Base-by-base conservation (phyloP, 2,329 filamentous ascomycete species). In the Pseudogymnoascus sp. region DNA sequence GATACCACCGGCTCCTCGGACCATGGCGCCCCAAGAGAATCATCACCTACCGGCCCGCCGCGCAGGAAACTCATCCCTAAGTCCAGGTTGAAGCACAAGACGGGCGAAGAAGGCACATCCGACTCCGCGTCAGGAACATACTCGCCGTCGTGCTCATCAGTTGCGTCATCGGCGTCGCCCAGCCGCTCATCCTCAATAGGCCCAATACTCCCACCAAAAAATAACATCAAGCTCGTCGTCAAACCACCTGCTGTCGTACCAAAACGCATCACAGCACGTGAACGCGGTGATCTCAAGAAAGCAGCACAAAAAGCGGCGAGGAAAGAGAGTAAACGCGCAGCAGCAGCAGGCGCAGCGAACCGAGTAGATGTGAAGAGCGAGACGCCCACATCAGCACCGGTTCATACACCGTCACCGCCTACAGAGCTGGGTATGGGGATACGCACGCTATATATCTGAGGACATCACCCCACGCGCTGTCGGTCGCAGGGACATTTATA, bases 211-310 rank as follows among this genome's bases (percentile, higher is more conserved):
- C 1, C 34, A 18, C 59, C 59, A 10, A 60, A 60, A 6, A 60
- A 60, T 3, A 60, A 60, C 16, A 60, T 60, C 34, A 60, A 60
- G 59, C 38, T 60, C 8, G 38, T 60, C 59, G 59, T 60, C 34
- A 60, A 60, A 3, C 59, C 18, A 3, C 34, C 59, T 1, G 5
- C 59, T 3, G 59, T 25, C 0, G 23, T 36, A 3, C 31, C 50
- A 50, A 65, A 63, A 53, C 64, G 65, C 18, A 44, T 65, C 16
- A 63, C 65, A n/a, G 66, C 67, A 21, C 67, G 68, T 34, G 65
- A 70, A 14, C 61, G 63, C 6, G 61, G 64, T 7, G 63, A 64
- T n/a, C 59, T 61, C 53, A 66, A 69, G 62, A 70, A 70, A 12
- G 63, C 67, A 18, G 67, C 66, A 21, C 67, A 68, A 46, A 68